Evolutionary conservation across 2,329 filamentous ascomycete species (phyloP).

Genomic region (Colletotrichum sp.): DNA sequence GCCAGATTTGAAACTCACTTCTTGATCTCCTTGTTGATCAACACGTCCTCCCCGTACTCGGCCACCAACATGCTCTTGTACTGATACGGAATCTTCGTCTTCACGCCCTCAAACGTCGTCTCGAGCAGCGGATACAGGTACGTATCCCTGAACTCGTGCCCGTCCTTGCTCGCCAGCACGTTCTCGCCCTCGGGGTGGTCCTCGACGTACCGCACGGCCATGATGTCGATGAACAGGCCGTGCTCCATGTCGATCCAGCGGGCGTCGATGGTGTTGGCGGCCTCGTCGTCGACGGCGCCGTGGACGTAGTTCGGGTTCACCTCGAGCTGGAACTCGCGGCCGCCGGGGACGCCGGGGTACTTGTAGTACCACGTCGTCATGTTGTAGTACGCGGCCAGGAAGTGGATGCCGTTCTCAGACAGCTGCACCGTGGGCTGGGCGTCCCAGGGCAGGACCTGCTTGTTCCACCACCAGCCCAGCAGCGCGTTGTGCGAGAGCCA

Average conservation of each 20-base stretch:
- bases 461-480: slow-evolving; percentile 87
- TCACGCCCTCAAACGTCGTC: slow-evolving; percentile 69
- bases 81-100: slow-evolving; percentile 67
- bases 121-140: slow-evolving; percentile 73
- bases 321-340: slow-evolving; percentile 53
- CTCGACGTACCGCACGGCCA: slow-evolving; percentile 52
- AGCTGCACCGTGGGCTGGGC: slow-evolving; percentile 79
- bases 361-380: slow-evolving; percentile 51
- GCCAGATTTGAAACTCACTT: slow-evolving; percentile 43
- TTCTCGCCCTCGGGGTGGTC: slow-evolving; percentile 46
- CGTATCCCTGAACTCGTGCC: slow-evolving; percentile 56
- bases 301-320: slow-evolving; percentile 47
- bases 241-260: slow-evolving; percentile 52
- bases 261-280: slow-evolving; percentile 50
- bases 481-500: slow-evolving; percentile 88
- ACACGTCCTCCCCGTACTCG: slow-evolving; percentile 59
- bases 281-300: slow-evolving; percentile 29
- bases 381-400: slow-evolving; percentile 72
- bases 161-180: slow-evolving; percentile 55
- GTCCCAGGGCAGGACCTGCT: slow-evolving; percentile 72
- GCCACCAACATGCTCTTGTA: slow-evolving; percentile 62
- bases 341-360: slow-evolving; percentile 38
- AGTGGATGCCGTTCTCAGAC: slow-evolving; percentile 66
- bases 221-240: slow-evolving; percentile 56
- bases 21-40: slow-evolving; percentile 56